Evolutionary conservation across 192 early-diverging fungal species (phyloP).

Genomic region (Entomortierella parvispora): DNA sequence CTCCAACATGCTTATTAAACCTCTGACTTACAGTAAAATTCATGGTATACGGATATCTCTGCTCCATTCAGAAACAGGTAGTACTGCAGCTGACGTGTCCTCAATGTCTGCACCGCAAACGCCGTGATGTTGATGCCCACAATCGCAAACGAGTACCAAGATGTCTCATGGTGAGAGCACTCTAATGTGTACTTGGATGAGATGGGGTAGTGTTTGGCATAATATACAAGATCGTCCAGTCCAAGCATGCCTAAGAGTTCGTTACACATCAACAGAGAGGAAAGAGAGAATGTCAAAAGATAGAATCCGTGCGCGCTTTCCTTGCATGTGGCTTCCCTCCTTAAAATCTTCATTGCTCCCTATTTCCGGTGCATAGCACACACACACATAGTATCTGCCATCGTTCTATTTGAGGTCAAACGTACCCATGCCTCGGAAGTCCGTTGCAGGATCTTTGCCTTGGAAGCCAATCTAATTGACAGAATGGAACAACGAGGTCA

Average conservation of each 20-base stretch:
- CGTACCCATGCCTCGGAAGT: slow-evolving; percentile 87
- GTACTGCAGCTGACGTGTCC: slow-evolving; percentile 73
- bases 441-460: slow-evolving; percentile 84
- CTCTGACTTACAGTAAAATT: slow-evolving; percentile 75
- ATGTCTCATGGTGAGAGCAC: slow-evolving; percentile 66
- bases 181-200: slow-evolving; percentile 63
- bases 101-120: slow-evolving; percentile 67
- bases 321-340: too few species aligned
- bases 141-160: slow-evolving; percentile 87
- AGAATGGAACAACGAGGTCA: not conserved
- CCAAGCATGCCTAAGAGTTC: slow-evolving; percentile 67
- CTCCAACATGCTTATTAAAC: too few species aligned
- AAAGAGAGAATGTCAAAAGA: not conserved
- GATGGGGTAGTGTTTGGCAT: slow-evolving; percentile 65
- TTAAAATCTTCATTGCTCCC: too few species aligned
- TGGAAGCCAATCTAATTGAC: slow-evolving; percentile 79
- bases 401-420: not conserved
- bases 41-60: slow-evolving; percentile 65
- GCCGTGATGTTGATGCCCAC: slow-evolving; percentile 84
- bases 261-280: not conserved
- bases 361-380: too few species aligned
- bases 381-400: not conserved
- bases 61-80: slow-evolving; percentile 69
- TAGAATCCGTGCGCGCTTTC: too few species aligned
- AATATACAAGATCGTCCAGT: slow-evolving; percentile 78